These are phyloP conservation scores for Cercospora nicotianae DNA, from an alignment of 2,329 filamentous ascomycete species.

Conservation along the genomic window DNA sequence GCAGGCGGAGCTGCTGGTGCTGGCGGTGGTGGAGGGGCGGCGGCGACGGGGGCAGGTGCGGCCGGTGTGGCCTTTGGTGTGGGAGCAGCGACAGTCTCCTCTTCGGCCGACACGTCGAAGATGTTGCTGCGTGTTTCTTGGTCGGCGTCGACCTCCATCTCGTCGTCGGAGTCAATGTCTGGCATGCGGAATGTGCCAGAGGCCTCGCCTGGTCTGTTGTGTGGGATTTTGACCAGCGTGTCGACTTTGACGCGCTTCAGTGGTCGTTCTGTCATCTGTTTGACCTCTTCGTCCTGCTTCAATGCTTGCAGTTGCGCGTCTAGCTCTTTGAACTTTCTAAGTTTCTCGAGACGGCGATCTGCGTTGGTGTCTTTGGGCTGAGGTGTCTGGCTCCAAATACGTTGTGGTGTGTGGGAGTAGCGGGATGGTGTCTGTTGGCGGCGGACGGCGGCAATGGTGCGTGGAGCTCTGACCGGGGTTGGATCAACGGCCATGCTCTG, in stretches of 20 bases:
- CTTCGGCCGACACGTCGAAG: conserved; percentile 25
- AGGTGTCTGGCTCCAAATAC: conserved; percentile 19
- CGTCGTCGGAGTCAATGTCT: conserved; percentile 36
- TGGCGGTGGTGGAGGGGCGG: not conserved
- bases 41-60: not conserved
- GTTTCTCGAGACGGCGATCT: conserved; percentile 32
- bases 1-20: not conserved
- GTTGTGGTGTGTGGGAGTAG: conserved; percentile 10
- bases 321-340: conserved; percentile 27
- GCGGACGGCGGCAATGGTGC: conserved; percentile 11
- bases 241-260: conserved; percentile 38
- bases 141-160: conserved; percentile 38
- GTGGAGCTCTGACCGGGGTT: conserved; percentile 18
- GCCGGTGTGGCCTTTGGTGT: not conserved
- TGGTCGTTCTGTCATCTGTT: conserved; percentile 30
- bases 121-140: conserved; percentile 28
- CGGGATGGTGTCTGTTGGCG: conserved; percentile 16
- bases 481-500: conserved; percentile 10
- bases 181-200: conserved; percentile 35
- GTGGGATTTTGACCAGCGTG: conserved; percentile 34
- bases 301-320: conserved; percentile 28
- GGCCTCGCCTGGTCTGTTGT: conserved; percentile 35
- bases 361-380: conserved; percentile 32
- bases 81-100: not conserved
- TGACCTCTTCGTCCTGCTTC: conserved; percentile 31